These are phyloP conservation scores for Colletotrichum musae DNA, from an alignment of 2,329 filamentous ascomycete species.

Conservation along the genomic window DNA sequence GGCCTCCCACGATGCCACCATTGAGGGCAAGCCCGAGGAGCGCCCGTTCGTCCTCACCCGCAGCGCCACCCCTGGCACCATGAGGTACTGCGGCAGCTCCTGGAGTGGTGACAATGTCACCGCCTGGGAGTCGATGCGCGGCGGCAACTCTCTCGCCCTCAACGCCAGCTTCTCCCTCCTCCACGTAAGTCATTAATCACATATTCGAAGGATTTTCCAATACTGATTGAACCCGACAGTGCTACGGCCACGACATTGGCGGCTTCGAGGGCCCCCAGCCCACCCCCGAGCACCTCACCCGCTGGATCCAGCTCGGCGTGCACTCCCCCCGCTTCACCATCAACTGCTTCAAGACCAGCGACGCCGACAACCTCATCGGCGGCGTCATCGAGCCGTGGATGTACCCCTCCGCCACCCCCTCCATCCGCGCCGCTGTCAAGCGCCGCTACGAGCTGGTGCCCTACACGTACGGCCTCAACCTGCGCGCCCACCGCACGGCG, in stretches of 20 bases:
- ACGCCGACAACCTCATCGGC: slow-evolving; percentile 75
- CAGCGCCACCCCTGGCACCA: slow-evolving; percentile 78
- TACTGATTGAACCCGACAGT: slow-evolving; percentile 59
- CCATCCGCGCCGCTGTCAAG: slow-evolving; percentile 76
- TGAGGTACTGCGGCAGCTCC: slow-evolving; percentile 78
- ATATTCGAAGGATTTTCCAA: not conserved
- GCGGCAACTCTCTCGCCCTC: slow-evolving; percentile 77
- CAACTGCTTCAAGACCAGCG: slow-evolving; percentile 83
- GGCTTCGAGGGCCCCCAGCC: slow-evolving; percentile 83
- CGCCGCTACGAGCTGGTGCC: slow-evolving; percentile 80
- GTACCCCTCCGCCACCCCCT: slow-evolving; percentile 76
- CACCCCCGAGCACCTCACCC: slow-evolving; percentile 77
- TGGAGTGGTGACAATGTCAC: slow-evolving; percentile 85
- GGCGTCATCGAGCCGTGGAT: slow-evolving; percentile 86
- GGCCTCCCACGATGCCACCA: slow-evolving; percentile 77
- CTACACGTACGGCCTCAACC: slow-evolving; percentile 77
- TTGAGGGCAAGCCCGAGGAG: slow-evolving; percentile 69
- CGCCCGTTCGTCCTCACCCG: slow-evolving; percentile 79
- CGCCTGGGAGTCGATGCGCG: slow-evolving; percentile 81
- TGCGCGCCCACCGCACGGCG: slow-evolving; percentile 74
- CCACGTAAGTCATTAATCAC: slow-evolving; percentile 58
- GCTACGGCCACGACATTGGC: slow-evolving; percentile 81
- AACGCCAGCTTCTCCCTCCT: slow-evolving; percentile 78
- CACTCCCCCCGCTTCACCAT: slow-evolving; percentile 81
- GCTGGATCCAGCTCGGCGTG: slow-evolving; percentile 81